Base-by-base conservation (phyloP, 2,329 filamentous ascomycete species). In the Shiraia bambusicola region DNA sequence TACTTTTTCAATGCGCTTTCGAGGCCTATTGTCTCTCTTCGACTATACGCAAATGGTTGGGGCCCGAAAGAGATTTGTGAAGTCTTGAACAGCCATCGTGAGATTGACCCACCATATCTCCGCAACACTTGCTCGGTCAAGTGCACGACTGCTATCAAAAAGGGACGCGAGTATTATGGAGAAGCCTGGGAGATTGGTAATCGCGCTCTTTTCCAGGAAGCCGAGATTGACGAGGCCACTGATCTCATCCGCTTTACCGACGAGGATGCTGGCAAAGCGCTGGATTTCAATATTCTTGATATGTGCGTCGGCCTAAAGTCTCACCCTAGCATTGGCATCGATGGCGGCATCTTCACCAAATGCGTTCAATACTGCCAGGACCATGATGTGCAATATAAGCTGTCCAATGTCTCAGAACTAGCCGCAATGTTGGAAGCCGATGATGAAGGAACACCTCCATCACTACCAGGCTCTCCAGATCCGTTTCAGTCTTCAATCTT, bases 71-170 rank as follows among this genome's bases (percentile, higher is more conserved):
- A 45, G 1, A 65, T 67, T 8, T 42, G 48, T 0, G 44, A 51
- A 2, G 34, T 44, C 0, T 44, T 67, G 1, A 65, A 66, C 37
- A 39, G 45, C 0, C 51, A 67, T 28, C 56, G 62, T 7, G 33
- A 37, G 1, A 42, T 62, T 25, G 31, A 50, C 0, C 59, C 59
- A 3, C 54, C 55, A 0, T 67, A 64, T 17, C 47, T 63, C 1
- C 52, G 55, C 1, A 67, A 67, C 28, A 65, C 63, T 0, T 56
- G 51, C 28, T 57, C 54, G 0, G 60, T 65, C 1, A 66, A 63
- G 33, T 63, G 56, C 35, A 59, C 50, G 0, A 58, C 50, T 0
- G 55, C 59, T 0, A 49, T 64, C 17, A 59, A 56, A 32, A 45
- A 42, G 2, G 59, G 58, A 1, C 37, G 24, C 2, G 39, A 49